These are phyloP conservation scores for Micractinium conductrix DNA, from an alignment of 139 green algal genomes.

Conservation along the genomic window DNA sequence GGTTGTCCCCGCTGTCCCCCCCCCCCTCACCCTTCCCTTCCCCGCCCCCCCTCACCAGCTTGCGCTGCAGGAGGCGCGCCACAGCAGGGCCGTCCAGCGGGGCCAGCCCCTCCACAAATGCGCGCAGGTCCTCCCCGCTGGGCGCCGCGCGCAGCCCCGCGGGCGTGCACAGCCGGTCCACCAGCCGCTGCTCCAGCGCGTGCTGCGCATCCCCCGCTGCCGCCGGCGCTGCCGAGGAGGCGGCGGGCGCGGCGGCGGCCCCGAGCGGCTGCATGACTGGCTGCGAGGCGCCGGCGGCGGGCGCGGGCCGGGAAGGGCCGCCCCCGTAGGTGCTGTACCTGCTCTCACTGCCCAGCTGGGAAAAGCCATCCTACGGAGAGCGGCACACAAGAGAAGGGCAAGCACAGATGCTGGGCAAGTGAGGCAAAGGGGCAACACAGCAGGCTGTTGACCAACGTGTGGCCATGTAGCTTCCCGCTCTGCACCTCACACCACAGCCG, in stretches of 20 bases:
- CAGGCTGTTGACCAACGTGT: too few relatives aligned
- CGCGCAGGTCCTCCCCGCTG: constrained; percentile 59
- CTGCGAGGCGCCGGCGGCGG: not conserved
- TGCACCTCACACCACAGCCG: not conserved
- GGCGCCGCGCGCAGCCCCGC: constrained; percentile 72
- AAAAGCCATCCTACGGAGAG: not conserved
- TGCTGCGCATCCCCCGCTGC: not conserved
- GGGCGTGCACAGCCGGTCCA: constrained; percentile 67
- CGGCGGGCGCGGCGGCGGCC: not conserved
- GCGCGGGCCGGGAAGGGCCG: not conserved
- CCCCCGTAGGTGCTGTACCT: not conserved
- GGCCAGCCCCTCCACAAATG: constrained; percentile 72
- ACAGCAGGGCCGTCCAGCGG: constrained; percentile 68
- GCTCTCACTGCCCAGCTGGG: not conserved
- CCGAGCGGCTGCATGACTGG: constrained; percentile 3
- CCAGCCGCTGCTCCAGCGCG: constrained; percentile 33
- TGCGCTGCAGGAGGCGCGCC: constrained; percentile 66
- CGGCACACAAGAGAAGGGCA: not conserved
- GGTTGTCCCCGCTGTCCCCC: not conserved
- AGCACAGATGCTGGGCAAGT: too few relatives aligned
- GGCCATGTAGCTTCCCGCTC: not conserved
- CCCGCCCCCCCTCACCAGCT: constrained; percentile 63
- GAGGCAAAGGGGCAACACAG: too few relatives aligned
- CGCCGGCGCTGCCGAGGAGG: not conserved
- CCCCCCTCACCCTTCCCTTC: not conserved